phyloP scores from a whole-genome alignment of 2,329 filamentous ascomycete species.

The Ceratocystis alfenasii region DNA sequence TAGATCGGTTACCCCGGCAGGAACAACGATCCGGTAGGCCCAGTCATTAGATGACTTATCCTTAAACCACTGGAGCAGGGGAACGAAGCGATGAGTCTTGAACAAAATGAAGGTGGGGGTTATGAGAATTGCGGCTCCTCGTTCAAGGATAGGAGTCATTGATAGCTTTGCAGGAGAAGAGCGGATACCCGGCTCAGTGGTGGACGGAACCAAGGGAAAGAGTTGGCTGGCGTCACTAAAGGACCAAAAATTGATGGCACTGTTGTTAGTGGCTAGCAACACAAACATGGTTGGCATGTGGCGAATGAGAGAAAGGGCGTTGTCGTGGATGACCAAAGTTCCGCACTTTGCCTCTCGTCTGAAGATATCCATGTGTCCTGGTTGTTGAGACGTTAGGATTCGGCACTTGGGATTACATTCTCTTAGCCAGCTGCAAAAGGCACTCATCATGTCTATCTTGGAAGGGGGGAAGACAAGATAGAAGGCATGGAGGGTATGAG shows the following conservation, averaged over 20 bases:
- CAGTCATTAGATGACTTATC: constrained; percentile 17
- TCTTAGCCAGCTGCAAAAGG: constrained; percentile 37
- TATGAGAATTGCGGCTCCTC: constrained; percentile 31
- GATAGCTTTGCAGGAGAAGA: constrained; percentile 23
- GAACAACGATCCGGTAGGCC: constrained; percentile 5
- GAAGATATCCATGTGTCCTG: constrained; percentile 41
- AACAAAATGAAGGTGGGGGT: constrained; percentile 35
- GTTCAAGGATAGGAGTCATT: constrained; percentile 28
- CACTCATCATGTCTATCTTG: constrained; percentile 28
- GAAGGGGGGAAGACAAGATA: constrained; percentile 40
- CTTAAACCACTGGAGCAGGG: constrained; percentile 31
- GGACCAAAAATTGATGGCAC: constrained; percentile 32
- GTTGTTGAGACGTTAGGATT: constrained; percentile 33
- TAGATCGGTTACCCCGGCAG: not conserved
- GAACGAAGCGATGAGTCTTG: constrained; percentile 29
- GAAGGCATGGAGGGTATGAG: constrained; percentile 30
- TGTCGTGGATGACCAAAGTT: constrained; percentile 37
- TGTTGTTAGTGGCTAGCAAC: constrained; percentile 28
- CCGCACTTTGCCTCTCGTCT: constrained; percentile 25
- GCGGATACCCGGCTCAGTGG: constrained; percentile 1
- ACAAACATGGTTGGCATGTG: constrained; percentile 32
- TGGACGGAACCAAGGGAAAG: constrained; percentile 23
- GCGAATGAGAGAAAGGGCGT: constrained; percentile 30
- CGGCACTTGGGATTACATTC: constrained; percentile 32
- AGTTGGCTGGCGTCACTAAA: constrained; percentile 29